Evolutionary conservation across 2,329 filamentous ascomycete species (phyloP).

Genomic region (Monosporascus cannonballus): DNA sequence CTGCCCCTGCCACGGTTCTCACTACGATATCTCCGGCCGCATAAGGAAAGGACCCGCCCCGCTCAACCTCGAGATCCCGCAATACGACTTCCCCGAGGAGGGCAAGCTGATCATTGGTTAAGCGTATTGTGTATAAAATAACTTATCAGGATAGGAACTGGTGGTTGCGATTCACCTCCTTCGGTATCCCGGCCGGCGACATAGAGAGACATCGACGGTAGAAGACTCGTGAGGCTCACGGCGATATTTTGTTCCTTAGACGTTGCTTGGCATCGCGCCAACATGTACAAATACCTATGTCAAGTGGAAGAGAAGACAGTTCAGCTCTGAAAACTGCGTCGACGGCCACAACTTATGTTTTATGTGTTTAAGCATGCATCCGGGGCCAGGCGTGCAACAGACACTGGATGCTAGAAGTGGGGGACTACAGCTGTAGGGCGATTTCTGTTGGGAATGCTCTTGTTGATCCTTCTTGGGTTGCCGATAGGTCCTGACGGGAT

Average conservation of each 20-base stretch:
- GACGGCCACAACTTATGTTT: not conserved
- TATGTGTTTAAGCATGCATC: not conserved
- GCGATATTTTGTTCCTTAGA: conserved; percentile 18
- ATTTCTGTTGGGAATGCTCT: no score
- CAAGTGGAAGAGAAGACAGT: conserved; percentile 12
- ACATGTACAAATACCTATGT: conserved; percentile 26
- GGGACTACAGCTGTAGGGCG: no score
- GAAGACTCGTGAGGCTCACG: not conserved
- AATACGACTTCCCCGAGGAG: conserved; percentile 90
- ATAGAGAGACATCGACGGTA: not conserved
- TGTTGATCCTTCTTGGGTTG: no score
- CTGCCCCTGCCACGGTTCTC: conserved; percentile 99
- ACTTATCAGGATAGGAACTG: conserved; percentile 21
- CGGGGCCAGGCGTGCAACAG: not conserved
- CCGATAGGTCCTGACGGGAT: no score
- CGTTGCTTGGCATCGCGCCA: conserved; percentile 19
- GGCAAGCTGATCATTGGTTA: conserved; percentile 90
- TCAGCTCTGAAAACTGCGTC: no score
- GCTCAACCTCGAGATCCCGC: conserved; percentile 92
- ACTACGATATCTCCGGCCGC: conserved; percentile 99
- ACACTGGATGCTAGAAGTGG: no score
- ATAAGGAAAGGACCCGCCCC: conserved; percentile 96
- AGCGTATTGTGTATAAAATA: conserved; percentile 28
- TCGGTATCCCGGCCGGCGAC: not conserved
- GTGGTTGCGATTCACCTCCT: conserved; percentile 3